Evolutionary conservation across 2,329 filamentous ascomycete genomes (phyloP).

Genomic region (Penicillium occitanis): DNA sequence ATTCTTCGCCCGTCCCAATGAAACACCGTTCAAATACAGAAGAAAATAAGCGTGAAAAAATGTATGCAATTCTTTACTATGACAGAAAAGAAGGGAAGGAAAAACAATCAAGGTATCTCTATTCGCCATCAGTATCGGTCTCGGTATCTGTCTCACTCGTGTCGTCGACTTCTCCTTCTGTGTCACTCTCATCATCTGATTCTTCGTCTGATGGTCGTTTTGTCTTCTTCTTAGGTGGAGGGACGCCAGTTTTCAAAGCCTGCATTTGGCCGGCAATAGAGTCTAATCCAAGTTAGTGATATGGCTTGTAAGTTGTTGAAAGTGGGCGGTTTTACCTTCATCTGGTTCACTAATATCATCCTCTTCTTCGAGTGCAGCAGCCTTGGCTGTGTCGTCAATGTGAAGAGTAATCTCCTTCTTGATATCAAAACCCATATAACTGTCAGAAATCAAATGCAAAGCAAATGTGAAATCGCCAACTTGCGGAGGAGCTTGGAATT

Average conservation of each 20-base stretch:
- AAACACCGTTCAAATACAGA: slow-evolving; percentile 14
- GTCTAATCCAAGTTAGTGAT: slow-evolving; percentile 53
- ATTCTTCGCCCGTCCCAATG: slow-evolving; percentile 5
- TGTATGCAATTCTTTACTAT: slow-evolving; percentile 24
- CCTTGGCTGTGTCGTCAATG: slow-evolving; percentile 86
- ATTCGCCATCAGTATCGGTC: slow-evolving; percentile 76
- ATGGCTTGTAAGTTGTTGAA: too few species aligned
- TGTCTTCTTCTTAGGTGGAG: slow-evolving; percentile 59
- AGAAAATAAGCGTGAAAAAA: slow-evolving; percentile 16
- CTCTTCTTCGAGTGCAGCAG: slow-evolving; percentile 74
- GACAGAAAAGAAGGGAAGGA: slow-evolving; percentile 21
- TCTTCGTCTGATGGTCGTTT: slow-evolving; percentile 53
- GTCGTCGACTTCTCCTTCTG: slow-evolving; percentile 61
- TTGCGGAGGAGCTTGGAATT: slow-evolving; percentile 92
- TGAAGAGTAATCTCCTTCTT: slow-evolving; percentile 86
- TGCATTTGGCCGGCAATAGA: slow-evolving; percentile 89
- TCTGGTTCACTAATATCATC: slow-evolving; percentile 98
- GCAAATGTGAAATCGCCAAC: slow-evolving; percentile 91
- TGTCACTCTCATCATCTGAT: slow-evolving; percentile 65
- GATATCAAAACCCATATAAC: slow-evolving; percentile 90
- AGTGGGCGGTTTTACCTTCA: slow-evolving; percentile 66
- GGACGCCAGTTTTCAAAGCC: slow-evolving; percentile 70
- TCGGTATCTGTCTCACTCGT: slow-evolving; percentile 64
- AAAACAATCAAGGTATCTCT: slow-evolving; percentile 21
- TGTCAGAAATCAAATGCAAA: slow-evolving; percentile 91